These are phyloP conservation scores for Fraxinus ornus DNA, from an alignment of 305 asterid species.

Conservation along the genomic window DNA sequence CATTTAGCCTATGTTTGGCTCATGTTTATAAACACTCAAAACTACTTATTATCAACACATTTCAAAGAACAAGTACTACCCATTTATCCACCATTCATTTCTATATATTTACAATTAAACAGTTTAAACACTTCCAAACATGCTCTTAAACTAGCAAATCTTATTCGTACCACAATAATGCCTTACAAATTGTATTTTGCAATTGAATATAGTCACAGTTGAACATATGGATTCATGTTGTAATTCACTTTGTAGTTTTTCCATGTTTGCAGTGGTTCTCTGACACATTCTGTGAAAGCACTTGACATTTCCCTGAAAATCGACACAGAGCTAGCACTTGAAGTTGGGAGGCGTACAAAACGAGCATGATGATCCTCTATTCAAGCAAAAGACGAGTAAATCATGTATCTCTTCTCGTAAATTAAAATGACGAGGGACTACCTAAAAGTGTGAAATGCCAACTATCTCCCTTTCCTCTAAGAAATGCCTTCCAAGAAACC, in stretches of 20 bases:
- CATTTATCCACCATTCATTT: neutral
- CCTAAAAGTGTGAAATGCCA: neutral
- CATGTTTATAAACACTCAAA: neutral
- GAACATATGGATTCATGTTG: neutral
- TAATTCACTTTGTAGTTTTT: constrained; percentile 9
- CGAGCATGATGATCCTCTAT: constrained; percentile 54
- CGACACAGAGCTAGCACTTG: constrained; percentile 87
- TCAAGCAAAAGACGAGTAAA: neutral
- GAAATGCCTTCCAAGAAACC: neutral
- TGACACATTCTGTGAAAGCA: constrained; percentile 96
- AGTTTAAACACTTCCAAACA: neutral
- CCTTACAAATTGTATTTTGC: neutral
- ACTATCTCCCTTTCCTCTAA: neutral
- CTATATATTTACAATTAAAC: neutral
- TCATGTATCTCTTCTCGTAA: neutral
- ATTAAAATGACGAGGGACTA: neutral
- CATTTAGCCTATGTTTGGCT: neutral
- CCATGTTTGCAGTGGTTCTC: constrained; percentile 66
- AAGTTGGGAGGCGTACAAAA: constrained; percentile 86
- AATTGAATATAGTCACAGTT: neutral
- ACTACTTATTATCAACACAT: neutral
- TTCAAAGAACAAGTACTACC: neutral
- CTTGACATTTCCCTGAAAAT: constrained; percentile 90
- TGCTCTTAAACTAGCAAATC: neutral
- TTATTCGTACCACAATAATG: neutral